Percentiles rank a stretch among this genome's conserved stretches.
These are phyloP conservation scores for Cyclotella atomus DNA, from an alignment of 108 stramenopile species.

Conservation along the genomic window DNA sequence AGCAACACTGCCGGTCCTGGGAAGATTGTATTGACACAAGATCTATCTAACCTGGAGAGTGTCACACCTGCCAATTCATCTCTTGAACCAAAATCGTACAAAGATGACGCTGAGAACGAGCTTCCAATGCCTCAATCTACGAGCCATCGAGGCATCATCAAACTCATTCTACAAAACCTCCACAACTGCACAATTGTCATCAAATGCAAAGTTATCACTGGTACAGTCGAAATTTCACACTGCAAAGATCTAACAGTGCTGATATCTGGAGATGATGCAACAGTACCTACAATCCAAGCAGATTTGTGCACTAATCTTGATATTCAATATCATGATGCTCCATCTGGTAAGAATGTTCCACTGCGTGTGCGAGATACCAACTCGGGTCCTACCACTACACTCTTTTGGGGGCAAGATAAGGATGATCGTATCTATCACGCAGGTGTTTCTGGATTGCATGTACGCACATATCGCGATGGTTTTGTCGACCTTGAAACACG, in stretches of 20 bases:
- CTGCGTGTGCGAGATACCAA: slow-evolving; percentile 44
- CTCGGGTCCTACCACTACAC: slow-evolving; percentile 42
- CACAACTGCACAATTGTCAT: slow-evolving; percentile 80
- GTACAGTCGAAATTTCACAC: slow-evolving; percentile 78
- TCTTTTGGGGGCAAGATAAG: slow-evolving; percentile 83
- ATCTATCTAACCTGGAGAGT: slow-evolving; percentile 81
- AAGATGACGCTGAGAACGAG: slow-evolving; percentile 78
- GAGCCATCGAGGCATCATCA: slow-evolving; percentile 68
- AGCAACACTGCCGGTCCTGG: slow-evolving; percentile 66
- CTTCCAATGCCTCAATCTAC: slow-evolving; percentile 32
- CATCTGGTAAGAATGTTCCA: slow-evolving; percentile 69
- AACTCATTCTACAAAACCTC: slow-evolving; percentile 72
- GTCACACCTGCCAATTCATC: slow-evolving; percentile 50
- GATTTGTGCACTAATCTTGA: slow-evolving; percentile 76
- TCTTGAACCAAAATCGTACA: slow-evolving; percentile 63
- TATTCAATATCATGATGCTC: slow-evolving; percentile 78
- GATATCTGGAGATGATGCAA: slow-evolving; percentile 68
- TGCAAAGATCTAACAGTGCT: slow-evolving; percentile 69
- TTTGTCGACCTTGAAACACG: slow-evolving; percentile 67
- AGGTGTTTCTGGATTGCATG: slow-evolving; percentile 72
- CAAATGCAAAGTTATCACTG: slow-evolving; percentile 88
- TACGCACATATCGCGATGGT: slow-evolving; percentile 71
- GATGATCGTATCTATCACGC: slow-evolving; percentile 90
- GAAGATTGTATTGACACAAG: slow-evolving; percentile 79
- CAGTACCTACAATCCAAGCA: slow-evolving; percentile 81